Base-by-base conservation (phyloP, 495 filamentous ascomycete species). In the Penicillium simplicissimum region DNA sequence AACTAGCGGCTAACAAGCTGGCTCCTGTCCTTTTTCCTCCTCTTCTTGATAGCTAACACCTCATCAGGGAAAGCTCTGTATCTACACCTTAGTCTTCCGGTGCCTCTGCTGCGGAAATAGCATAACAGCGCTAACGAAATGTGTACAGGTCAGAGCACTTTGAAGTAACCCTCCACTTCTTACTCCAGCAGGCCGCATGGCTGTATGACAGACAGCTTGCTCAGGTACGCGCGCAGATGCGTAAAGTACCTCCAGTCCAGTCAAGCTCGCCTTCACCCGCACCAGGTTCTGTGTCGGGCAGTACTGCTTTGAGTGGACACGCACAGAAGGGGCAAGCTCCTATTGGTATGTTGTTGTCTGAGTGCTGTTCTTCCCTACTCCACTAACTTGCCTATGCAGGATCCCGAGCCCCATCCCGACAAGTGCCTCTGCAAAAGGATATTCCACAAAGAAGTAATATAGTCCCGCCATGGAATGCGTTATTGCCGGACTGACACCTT, bases 161-260 rank as follows among this genome's bases (percentile, higher is more conserved):
- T 72, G 77, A 89, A 54, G 95, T 97, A 38, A 88, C 90, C 13
- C 84, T 93, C 28, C 83, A 92, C 25, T 98, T 98, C 71, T 79
- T 98, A 8, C 86, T 97, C 6, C 93, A 97, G 71, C 92, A 98
- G 73, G 92, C 91, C 61, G 91, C 91, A 76, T 97, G 93, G 88
- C 87, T 97, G 2, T 96, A 96, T 67, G 93, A 98, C 75, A 85
- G 90, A 45, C 92, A 98, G 74, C 81, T 96, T 8, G 88, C 89
- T 0, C 90, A 96, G 71, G 90, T 97, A 37, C 86, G 90, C 64
- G 92, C 91, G 8, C 93, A 97, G 76, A 93, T 98, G 84, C 84
- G 88, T 52, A 94, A 88, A 75, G 87, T 89, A 33, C 81, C 84
- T 28, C 79, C 75, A 34, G 74, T 82, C 14, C 73, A 78, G 25